Evolutionary conservation across 768 basidiomycete genomes (phyloP).

Genomic region (Termitomyces sp.): DNA sequence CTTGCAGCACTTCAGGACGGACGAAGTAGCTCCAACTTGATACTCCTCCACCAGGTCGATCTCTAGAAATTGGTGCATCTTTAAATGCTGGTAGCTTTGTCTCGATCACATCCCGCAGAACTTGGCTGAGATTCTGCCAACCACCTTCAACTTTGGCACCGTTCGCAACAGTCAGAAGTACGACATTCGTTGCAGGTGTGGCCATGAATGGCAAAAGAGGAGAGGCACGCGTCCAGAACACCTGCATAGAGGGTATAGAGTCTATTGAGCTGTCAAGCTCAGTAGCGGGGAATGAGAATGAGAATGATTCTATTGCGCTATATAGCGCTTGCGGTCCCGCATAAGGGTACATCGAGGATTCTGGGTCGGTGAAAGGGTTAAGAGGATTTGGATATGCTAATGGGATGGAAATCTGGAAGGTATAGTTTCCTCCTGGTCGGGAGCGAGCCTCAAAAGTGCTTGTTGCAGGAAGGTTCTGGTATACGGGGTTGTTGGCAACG

Average conservation of each 20-base stretch:
- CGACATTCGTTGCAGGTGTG: conserved; percentile 6
- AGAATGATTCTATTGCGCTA: conserved; percentile 17
- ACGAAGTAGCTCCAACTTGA: conserved; percentile 16
- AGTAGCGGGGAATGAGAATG: conserved; percentile 13
- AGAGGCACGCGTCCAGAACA: conserved; percentile 13
- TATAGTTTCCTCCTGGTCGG: conserved; percentile 13
- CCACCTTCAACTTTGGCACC: conserved; percentile 10
- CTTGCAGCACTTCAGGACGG: conserved; percentile 15
- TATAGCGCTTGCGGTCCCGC: conserved; percentile 12
- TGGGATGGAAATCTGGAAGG: conserved; percentile 12
- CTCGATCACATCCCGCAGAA: conserved; percentile 7
- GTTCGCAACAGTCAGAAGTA: conserved; percentile 10
- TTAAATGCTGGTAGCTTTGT: conserved; percentile 9
- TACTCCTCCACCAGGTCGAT: conserved; percentile 10
- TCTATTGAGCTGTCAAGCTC: conserved; percentile 1
- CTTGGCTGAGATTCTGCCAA: conserved; percentile 4
- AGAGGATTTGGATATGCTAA: conserved; percentile 17
- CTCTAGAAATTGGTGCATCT: conserved; percentile 8
- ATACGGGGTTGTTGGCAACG: conserved; percentile 17
- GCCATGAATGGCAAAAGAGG: conserved; percentile 14
- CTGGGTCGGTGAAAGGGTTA: conserved; percentile 7
- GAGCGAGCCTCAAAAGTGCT: conserved; percentile 8
- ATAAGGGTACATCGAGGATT: conserved; percentile 8
- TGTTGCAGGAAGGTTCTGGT: conserved; percentile 12
- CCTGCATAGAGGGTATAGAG: conserved; percentile 10